Percentiles rank a stretch among this genome's conserved stretches.
Evolutionary conservation across 164 flowering plant species (phyloP).

Genomic region (Buxus sempervirens): DNA sequence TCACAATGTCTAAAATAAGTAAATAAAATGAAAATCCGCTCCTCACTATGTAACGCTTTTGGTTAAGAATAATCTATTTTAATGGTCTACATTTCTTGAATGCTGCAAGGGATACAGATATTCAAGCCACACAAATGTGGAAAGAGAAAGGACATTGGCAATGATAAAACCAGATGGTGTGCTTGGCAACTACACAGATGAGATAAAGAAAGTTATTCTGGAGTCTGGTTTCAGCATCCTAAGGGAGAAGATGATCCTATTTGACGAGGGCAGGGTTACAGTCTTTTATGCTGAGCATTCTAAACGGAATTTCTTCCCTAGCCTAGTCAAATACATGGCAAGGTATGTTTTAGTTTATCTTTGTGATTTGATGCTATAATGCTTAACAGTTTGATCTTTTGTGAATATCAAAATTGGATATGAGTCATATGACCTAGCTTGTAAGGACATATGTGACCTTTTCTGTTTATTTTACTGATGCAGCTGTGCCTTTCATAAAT

Average conservation of each 20-base stretch:
- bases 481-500: no score
- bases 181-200: slow-evolving; percentile 47
- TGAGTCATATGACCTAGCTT: no score
- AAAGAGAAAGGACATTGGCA: slow-evolving; percentile 65
- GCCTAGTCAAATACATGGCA: slow-evolving; percentile 74
- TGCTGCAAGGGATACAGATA: slow-evolving; percentile 24
- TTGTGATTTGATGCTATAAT: not conserved
- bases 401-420: no score
- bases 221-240: slow-evolving; percentile 59
- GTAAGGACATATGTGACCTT: no score
- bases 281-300: slow-evolving; percentile 76
- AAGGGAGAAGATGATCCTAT: slow-evolving; percentile 39
- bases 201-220: slow-evolving; percentile 42
- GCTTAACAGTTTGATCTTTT: no score
- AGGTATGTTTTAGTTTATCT: slow-evolving; percentile 40
- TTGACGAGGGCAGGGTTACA: slow-evolving; percentile 43
- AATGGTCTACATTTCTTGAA: not conserved
- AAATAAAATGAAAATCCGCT: no score
- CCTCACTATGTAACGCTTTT: no score
- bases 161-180: slow-evolving; percentile 91
- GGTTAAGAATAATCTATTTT: not conserved
- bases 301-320: slow-evolving; percentile 57
- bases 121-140: slow-evolving; percentile 21
- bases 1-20: no score
- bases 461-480: no score